Evolutionary conservation across 177 flowering plant genomes (phyloP).

Genomic region (Tripterygium wilfordii): DNA sequence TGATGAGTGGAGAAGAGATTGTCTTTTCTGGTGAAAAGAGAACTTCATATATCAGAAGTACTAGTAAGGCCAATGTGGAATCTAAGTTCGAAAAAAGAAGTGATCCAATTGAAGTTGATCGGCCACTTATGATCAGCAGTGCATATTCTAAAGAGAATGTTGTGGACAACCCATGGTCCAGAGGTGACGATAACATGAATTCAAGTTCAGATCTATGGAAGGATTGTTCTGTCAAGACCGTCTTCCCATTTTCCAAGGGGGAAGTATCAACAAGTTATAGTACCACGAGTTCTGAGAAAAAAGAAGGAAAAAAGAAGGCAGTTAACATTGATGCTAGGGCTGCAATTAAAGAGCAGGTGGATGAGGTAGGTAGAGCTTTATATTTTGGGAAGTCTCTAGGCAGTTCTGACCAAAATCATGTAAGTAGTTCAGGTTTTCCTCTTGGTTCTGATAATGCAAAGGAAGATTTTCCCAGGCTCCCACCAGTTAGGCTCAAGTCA

Average conservation of each 20-base stretch:
- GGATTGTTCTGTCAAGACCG: conserved; percentile 67
- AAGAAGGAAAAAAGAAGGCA: conserved; percentile 49
- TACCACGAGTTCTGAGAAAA: conserved; percentile 23
- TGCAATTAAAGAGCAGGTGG: conserved; percentile 62
- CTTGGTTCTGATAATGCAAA: conserved; percentile 41
- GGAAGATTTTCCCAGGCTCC: conserved; percentile 82
- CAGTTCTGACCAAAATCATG: conserved; percentile 35
- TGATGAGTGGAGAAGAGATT: conserved; percentile 29
- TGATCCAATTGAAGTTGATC: conserved; percentile 40
- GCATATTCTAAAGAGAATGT: conserved; percentile 25
- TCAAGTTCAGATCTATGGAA: conserved; percentile 50
- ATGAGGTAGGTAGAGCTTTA: conserved; percentile 71
- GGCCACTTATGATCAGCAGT: conserved; percentile 13
- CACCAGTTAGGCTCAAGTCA: conserved; percentile 91
- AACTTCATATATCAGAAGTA: conserved; percentile 37
- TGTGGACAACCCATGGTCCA: conserved; percentile 46
- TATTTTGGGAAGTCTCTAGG: conserved; percentile 55
- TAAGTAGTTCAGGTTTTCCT: conserved; percentile 37
- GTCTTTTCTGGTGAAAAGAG: conserved; percentile 35
- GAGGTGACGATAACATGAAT: conserved; percentile 24
- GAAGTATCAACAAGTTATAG: conserved; percentile 39
- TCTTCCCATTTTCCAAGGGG: conserved; percentile 52
- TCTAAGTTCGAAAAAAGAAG: conserved; percentile 24
- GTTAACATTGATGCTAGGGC: conserved; percentile 34
- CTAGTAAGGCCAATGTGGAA: conserved; percentile 37